These are phyloP conservation scores for Fusarium annulatum DNA, from an alignment of 2,329 filamentous ascomycete genomes.

Conservation along the genomic window DNA sequence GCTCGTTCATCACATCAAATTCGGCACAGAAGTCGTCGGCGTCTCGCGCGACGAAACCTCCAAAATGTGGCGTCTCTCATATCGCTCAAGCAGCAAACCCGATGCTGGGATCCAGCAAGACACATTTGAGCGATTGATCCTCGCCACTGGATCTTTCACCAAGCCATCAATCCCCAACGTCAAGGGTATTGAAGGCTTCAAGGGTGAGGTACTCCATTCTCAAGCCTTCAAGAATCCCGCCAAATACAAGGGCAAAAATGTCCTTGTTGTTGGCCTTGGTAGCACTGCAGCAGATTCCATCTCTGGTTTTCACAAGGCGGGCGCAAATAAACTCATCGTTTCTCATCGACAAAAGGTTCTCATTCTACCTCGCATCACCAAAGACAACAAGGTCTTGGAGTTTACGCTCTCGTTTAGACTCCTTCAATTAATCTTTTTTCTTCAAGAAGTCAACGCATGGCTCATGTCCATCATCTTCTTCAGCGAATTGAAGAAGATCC, in stretches of 20 bases:
- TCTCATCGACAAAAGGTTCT: neutral
- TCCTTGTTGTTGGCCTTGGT: neutral
- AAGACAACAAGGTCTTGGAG: neutral
- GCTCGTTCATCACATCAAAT: neutral
- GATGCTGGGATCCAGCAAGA: neutral
- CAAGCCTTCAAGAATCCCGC: slow-evolving; percentile 8
- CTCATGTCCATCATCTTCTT: neutral
- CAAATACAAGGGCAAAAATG: neutral
- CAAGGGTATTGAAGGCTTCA: slow-evolving; percentile 2
- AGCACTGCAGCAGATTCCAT: neutral
- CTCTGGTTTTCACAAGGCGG: neutral
- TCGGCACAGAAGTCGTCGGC: slow-evolving; percentile 2
- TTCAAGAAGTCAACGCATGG: neutral
- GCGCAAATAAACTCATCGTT: neutral
- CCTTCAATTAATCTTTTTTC: neutral
- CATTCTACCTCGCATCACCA: neutral
- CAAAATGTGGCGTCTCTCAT: slow-evolving; percentile 1
- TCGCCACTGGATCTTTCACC: slow-evolving; percentile 10
- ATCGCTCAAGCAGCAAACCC: neutral
- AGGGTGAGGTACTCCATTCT: slow-evolving; percentile 7
- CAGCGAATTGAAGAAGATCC: neutral
- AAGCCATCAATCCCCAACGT: slow-evolving; percentile 1
- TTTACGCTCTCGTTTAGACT: neutral
- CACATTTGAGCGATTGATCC: slow-evolving; percentile 8
- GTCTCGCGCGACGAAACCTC: neutral